phyloP scores from a whole-genome alignment of 306 rosid species.

The Citrullus colocynthis region DNA sequence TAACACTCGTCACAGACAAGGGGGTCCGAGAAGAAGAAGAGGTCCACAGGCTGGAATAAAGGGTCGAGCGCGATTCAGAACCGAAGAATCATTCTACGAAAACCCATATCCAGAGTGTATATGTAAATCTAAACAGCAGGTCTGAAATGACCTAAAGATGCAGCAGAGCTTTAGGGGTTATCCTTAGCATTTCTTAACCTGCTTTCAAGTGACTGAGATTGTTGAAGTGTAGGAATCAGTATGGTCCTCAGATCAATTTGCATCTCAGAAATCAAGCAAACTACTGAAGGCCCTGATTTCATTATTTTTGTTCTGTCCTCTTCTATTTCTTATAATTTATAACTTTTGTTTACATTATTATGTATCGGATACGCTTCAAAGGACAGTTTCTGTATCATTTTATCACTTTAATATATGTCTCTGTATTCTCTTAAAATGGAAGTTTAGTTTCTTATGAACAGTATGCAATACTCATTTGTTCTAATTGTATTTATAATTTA shows the following conservation, averaged over 20 bases:
- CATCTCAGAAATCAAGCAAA: not conserved
- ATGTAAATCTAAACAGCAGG: slow-evolving; percentile 38
- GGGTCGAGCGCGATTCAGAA: slow-evolving; percentile 75
- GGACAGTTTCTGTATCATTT: not conserved
- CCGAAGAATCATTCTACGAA: slow-evolving; percentile 78
- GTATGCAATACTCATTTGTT: too few species aligned
- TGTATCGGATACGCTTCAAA: not conserved
- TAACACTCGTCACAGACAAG: slow-evolving; percentile 41
- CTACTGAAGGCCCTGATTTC: not conserved
- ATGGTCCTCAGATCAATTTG: not conserved
- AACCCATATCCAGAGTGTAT: slow-evolving; percentile 92
- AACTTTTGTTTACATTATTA: not conserved
- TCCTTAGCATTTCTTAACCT: not conserved
- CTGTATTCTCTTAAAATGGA: too few species aligned
- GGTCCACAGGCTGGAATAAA: slow-evolving; percentile 55
- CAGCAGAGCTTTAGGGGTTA: not conserved
- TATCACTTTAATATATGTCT: not conserved
- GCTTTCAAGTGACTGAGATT: not conserved
- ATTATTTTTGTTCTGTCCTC: not conserved
- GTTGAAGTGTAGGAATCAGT: not conserved
- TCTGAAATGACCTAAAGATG: slow-evolving; percentile 11
- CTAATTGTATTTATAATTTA: too few species aligned
- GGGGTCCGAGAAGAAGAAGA: slow-evolving; percentile 75
- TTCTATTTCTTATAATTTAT: not conserved
- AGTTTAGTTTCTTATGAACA: too few species aligned